Evolutionary conservation across 2,329 filamentous ascomycete genomes (phyloP), one percentile per base, ranked within the genome.

Genomic region (Beauveria bassiana): DNA sequence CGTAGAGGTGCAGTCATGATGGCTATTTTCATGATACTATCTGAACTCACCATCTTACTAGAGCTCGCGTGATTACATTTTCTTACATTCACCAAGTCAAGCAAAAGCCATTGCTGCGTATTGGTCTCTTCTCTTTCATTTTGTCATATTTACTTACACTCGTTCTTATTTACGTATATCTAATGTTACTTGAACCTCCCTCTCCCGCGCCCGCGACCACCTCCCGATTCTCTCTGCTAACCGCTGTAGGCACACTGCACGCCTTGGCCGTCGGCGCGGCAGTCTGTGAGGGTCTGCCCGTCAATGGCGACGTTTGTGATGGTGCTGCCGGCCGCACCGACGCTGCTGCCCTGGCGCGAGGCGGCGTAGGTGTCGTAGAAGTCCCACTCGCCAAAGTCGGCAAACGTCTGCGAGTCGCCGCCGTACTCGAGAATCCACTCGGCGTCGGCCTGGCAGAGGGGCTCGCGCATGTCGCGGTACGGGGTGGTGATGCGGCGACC

Each of bases 351-450:
- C 45, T 72, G 74, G 43, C 31, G 28, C 3, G 47, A 43, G 43
- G 46, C 56, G 28, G 63, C 63, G 2, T 8, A 7, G 16, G 57
- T 52, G 38, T 63, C 38, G 18, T 6, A 34, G 24, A 64, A 61
- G 12, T 61, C 57, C 52, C 57, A 50, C 38, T 60, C 53, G 53
- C 63, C 61, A 42, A 64, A 64, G 50, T 64, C 26, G 24, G 50
- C 61, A 20, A 64, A 58, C 12, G 47, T 42, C 8, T 28, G 42
- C 16, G 50, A 45, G 43, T 51, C 81, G 51, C 60, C 60, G 31
- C 60, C 60, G 12, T 31, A 60, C 71, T 84, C 82, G 42, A 84
- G 79, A 66, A 85, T 84, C 81, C 82, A 86, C 67, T 85, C 82
- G 18, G 81, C 82, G 64, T 84, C 84, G 66, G 78, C 77, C 64